A percentile compares a stretch with the other conserved stretches of the same genome.
These are phyloP conservation scores for Mortierella sp. DNA, from an alignment of 371 early-diverging fungal species.

Conservation along the genomic window DNA sequence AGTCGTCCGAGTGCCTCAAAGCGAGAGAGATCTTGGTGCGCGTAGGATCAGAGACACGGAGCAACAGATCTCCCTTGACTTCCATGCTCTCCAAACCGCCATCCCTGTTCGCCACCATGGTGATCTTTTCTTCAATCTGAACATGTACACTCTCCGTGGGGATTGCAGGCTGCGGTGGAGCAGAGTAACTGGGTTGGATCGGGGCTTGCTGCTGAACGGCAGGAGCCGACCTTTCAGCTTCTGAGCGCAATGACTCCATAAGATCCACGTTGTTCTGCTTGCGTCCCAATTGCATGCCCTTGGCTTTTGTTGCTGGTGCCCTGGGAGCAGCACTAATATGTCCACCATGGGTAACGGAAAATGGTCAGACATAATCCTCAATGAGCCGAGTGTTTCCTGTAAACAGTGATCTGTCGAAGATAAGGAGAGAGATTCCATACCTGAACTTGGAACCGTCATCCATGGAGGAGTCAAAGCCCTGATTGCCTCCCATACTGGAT, in stretches of 20 bases:
- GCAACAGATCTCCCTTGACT: constrained; percentile 89
- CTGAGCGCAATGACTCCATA: constrained; percentile 87
- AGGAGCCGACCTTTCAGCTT: constrained; percentile 62
- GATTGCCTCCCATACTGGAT: constrained; percentile 49
- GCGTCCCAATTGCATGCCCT: constrained; percentile 94
- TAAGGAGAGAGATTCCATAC: constrained; percentile 3
- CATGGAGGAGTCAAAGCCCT: constrained; percentile 57
- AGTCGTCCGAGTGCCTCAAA: constrained; percentile 64
- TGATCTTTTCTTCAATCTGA: constrained; percentile 87
- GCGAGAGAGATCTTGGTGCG: constrained; percentile 68
- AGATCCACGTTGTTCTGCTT: constrained; percentile 84
- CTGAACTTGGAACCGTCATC: constrained; percentile 41
- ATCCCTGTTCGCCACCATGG: constrained; percentile 85
- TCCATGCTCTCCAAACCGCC: constrained; percentile 93
- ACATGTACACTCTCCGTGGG: constrained; percentile 79
- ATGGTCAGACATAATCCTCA: too few species aligned
- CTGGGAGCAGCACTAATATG: constrained; percentile 47
- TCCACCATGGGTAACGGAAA: too few species aligned
- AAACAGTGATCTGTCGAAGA: too few species aligned
- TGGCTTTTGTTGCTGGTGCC: constrained; percentile 67
- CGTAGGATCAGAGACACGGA: constrained; percentile 78
- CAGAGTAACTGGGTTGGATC: constrained; percentile 32
- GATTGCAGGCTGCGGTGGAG: constrained; percentile 24
- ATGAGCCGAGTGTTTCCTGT: too few species aligned
- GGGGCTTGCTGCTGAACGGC: constrained; percentile 50